A percentile compares a stretch with the other conserved stretches of the same genome.
Evolutionary conservation across 2,329 filamentous ascomycete genomes (phyloP).

Genomic region (Camillea tinctor): DNA sequence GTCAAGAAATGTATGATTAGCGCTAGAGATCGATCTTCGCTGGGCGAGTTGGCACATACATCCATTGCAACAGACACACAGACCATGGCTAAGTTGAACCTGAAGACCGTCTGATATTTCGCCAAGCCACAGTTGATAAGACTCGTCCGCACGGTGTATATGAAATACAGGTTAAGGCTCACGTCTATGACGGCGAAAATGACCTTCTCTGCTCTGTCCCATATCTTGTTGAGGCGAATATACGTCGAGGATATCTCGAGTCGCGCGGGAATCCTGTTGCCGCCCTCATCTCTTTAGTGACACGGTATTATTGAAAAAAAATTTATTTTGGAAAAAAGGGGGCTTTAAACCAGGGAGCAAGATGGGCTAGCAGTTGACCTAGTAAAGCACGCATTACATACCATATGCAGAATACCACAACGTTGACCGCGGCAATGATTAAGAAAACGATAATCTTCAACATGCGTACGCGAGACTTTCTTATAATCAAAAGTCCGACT

Average conservation of each 20-base stretch:
- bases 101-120: constrained; percentile 42
- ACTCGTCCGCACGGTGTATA: constrained; percentile 37
- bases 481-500: constrained; percentile 37
- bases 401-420: background rate
- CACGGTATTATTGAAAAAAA: background rate
- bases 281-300: constrained; percentile 36
- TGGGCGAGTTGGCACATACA: constrained; percentile 24
- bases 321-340: too few relatives aligned
- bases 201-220: constrained; percentile 45
- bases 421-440: background rate
- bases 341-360: too few relatives aligned
- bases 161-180: constrained; percentile 43
- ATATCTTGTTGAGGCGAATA: constrained; percentile 40
- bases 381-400: constrained; percentile 3
- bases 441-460: background rate
- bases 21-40: background rate
- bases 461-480: constrained; percentile 19
- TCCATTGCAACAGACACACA: constrained; percentile 41
- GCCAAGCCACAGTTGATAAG: constrained; percentile 41
- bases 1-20: background rate
- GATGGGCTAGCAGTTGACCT: constrained; percentile 15
- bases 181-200: constrained; percentile 43
- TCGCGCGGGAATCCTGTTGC: constrained; percentile 44
- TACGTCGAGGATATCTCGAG: constrained; percentile 35
- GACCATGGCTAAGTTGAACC: constrained; percentile 42